Base-by-base conservation (phyloP, 2,329 filamentous ascomycete species). In the Fusarium redolens region DNA sequence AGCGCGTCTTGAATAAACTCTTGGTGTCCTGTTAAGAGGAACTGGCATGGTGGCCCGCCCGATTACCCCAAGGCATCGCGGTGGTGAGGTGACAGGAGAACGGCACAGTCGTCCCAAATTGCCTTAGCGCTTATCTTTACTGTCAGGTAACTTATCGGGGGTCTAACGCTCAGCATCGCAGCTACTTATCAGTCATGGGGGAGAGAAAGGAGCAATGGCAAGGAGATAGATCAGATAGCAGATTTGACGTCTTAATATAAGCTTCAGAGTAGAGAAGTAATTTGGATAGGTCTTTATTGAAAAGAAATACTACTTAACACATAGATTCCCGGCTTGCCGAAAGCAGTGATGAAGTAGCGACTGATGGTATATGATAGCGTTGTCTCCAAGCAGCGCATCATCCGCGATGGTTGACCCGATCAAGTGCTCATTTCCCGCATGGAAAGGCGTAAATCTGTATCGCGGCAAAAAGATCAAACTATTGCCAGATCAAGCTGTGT, bases 201-300 rank as follows among this genome's bases (percentile, higher is more conserved):
- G 22, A 22, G 22, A 22, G 22, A 22, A 22, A 22, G 22, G 22
- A 22, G 22, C 22, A 22, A 22, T 22, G 22, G 22, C 22, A 22
- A 22, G 22, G 22, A 22, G 22, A 22, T 22, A 22, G 22, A 22
- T 22, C 22, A 22, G 22, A 22, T 22, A 22, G 22, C 22, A 22
- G 22, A 22, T 22, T 22, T 22, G 22, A 22, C 22, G 22, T 22
- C 22, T 22, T 22, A 22, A 22, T 22, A 22, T 22, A 22, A 3
- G 18, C 1, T 10, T 2, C 4, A 3, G 4, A 18, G 15, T 14
- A 18, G 14, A 33, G 2, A 0, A 0, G 2, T 1, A 18, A n/a
- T 7, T 10, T 11, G 2, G 1, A 1, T 5, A 10, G 15, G 11
- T 8, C 18, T 33, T 4, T 0, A 1, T 18, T 1, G 1, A 17